Evolutionary conservation across 352 stramenopile species (phyloP).

Genomic region (Pythium guiyangense): DNA sequence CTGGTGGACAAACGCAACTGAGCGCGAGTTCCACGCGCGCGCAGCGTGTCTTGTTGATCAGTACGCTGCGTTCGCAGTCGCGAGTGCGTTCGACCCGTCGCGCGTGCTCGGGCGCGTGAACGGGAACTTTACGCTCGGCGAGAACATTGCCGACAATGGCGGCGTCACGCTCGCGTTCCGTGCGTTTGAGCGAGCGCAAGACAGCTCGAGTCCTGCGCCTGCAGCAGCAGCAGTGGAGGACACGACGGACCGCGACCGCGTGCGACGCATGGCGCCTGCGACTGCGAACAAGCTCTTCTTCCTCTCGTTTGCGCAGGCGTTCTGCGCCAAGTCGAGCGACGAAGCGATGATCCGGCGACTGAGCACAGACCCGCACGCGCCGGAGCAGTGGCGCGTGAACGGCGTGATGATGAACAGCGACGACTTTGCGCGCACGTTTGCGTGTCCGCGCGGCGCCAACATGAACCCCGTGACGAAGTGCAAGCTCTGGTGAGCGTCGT

Average conservation of each 20-base stretch:
- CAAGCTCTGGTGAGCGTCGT: constrained; percentile 45
- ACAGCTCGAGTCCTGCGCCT: neutral
- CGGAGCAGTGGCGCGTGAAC: constrained; percentile 72
- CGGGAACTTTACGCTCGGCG: constrained; percentile 69
- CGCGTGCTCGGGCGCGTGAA: constrained; percentile 64
- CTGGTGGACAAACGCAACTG: constrained; percentile 91
- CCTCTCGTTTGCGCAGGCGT: constrained; percentile 68
- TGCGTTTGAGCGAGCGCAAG: constrained; percentile 37
- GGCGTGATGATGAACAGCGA: constrained; percentile 71
- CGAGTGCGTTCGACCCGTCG: constrained; percentile 29
- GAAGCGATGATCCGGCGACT: constrained; percentile 41
- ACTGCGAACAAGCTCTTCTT: constrained; percentile 68
- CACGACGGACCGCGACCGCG: constrained; percentile 11
- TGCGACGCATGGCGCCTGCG: constrained; percentile 5
- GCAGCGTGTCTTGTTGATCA: constrained; percentile 63
- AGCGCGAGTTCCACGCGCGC: constrained; percentile 58
- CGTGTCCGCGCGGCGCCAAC: constrained; percentile 35
- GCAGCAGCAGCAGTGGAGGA: neutral
- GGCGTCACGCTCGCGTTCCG: constrained; percentile 68
- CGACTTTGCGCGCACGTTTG: constrained; percentile 61
- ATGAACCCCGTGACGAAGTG: constrained; percentile 78
- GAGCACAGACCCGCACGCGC: constrained; percentile 57
- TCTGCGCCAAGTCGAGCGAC: constrained; percentile 63
- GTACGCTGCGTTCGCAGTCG: constrained; percentile 44
- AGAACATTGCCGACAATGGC: constrained; percentile 86